Conservation (phyloP, 2,329 filamentous ascomycete species). For the Colletotrichum simmondsii region DNA sequence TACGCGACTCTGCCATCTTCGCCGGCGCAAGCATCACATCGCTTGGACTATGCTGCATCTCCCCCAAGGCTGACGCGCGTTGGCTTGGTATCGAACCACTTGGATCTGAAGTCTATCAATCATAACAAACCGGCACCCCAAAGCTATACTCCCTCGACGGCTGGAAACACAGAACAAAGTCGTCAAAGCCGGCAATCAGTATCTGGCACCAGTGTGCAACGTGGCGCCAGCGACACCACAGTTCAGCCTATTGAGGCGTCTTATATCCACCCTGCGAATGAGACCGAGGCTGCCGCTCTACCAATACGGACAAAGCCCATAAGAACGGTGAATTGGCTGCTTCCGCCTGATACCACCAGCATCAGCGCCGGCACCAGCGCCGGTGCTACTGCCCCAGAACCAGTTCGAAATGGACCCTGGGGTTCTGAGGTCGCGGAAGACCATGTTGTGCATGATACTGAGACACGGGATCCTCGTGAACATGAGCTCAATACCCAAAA, state of each 20-base stretch:
- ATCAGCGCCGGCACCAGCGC: background rate
- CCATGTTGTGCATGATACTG: background rate
- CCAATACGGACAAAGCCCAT: slow-evolving; percentile 3
- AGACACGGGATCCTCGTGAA: background rate
- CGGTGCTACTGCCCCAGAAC: background rate
- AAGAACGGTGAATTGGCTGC: slow-evolving; percentile 26
- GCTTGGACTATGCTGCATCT: background rate
- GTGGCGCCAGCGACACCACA: slow-evolving; percentile 40
- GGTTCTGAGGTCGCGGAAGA: background rate
- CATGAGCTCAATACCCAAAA: background rate
- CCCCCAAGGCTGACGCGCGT: slow-evolving; percentile 15
- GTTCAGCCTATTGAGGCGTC: slow-evolving; percentile 36
- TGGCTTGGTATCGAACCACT: background rate
- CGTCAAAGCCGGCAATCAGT: slow-evolving; percentile 46
- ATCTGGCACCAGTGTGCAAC: slow-evolving; percentile 31
- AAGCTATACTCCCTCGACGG: slow-evolving; percentile 30
- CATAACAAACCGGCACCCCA: background rate
- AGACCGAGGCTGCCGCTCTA: background rate
- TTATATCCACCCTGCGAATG: background rate
- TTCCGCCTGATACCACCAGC: slow-evolving; percentile 9
- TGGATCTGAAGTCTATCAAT: background rate
- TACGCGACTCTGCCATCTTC: background rate
- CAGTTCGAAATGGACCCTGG: background rate
- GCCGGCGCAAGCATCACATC: background rate
- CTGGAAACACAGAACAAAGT: slow-evolving; percentile 20